A percentile compares a stretch with the other conserved stretches of the same genome.
These are phyloP conservation scores for Monilinia aucupariae DNA, from an alignment of 2,329 filamentous ascomycete species.

Conservation along the genomic window DNA sequence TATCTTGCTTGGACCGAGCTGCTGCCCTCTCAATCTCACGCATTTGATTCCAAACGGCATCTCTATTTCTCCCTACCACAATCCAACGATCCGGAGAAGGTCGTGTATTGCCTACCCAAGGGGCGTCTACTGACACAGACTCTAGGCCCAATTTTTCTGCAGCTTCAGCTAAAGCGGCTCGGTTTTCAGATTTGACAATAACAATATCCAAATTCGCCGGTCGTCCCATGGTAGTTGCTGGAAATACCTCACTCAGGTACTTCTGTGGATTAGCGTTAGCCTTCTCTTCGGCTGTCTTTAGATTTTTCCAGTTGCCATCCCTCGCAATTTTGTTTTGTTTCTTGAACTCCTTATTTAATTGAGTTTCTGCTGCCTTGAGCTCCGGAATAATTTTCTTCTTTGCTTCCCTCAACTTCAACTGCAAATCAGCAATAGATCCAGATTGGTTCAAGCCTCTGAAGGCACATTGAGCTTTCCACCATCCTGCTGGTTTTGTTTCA, in stretches of 20 bases:
- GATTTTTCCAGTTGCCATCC: constrained; percentile 14
- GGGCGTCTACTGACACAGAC: constrained; percentile 19
- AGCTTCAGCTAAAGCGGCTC: constrained; percentile 11
- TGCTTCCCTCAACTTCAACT: constrained; percentile 20
- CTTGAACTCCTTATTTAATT: constrained; percentile 23
- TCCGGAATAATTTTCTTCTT: constrained; percentile 23
- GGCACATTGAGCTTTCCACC: constrained; percentile 25
- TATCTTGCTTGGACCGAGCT: constrained; percentile 15
- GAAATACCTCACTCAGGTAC: constrained; percentile 20
- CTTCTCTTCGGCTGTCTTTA: constrained; percentile 21
- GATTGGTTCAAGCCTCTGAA: constrained; percentile 22
- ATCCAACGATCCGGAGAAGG: constrained; percentile 21
- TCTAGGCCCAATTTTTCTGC: constrained; percentile 18
- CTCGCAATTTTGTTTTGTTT: constrained; percentile 17
- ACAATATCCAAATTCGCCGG: constrained; percentile 23
- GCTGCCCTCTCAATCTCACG: constrained; percentile 19
- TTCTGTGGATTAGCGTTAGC: constrained; percentile 18
- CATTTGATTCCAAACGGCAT: constrained; percentile 24
- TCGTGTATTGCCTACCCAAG: constrained; percentile 17
- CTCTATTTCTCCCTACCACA: constrained; percentile 20
- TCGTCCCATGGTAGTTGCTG: constrained; percentile 19
- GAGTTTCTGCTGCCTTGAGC: constrained; percentile 18
- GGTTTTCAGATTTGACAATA: constrained; percentile 19
- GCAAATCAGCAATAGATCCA: constrained; percentile 20
- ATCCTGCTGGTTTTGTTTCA: constrained; percentile 20